phyloP scores from a whole-genome alignment of 164 flowering plant genomes.

The Chloranthus sessilifolius region DNA sequence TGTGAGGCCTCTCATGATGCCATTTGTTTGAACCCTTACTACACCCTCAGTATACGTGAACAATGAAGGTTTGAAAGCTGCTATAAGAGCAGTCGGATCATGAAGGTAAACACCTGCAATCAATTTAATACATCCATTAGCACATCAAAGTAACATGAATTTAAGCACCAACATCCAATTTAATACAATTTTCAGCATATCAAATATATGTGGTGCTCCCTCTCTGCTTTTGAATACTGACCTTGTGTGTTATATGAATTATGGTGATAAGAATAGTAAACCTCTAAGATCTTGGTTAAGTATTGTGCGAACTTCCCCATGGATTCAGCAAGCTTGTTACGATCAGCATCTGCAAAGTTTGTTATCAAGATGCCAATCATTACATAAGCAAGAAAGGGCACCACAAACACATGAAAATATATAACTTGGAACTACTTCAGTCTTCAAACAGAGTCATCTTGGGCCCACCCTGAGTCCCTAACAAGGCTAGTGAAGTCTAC shows the following conservation, averaged over 20 bases:
- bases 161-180: too few relatives aligned
- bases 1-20: slow-evolving; percentile 87
- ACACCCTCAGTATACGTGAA: slow-evolving; percentile 74
- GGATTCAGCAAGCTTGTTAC: slow-evolving; percentile 54
- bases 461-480: too few relatives aligned
- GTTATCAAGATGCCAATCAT: background rate
- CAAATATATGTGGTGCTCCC: too few relatives aligned
- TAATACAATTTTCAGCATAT: too few relatives aligned
- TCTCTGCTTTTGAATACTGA: slow-evolving; percentile 17
- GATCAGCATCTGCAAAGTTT: slow-evolving; percentile 49
- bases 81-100: slow-evolving; percentile 83
- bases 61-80: slow-evolving; percentile 77
- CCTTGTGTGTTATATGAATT: slow-evolving; percentile 68
- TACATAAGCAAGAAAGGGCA: too few relatives aligned
- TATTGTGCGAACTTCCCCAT: slow-evolving; percentile 72
- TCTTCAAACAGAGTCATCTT: too few relatives aligned
- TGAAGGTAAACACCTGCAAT: slow-evolving; percentile 93
- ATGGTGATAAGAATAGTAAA: slow-evolving; percentile 71
- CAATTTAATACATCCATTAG: slow-evolving; percentile 7
- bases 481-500: too few relatives aligned
- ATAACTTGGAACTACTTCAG: too few relatives aligned
- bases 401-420: too few relatives aligned
- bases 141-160: slow-evolving; percentile 1
- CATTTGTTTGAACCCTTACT: slow-evolving; percentile 85
- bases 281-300: slow-evolving; percentile 62